Base-by-base conservation (phyloP, 768 basidiomycete genomes). In the Candolleomyces eurysporus region DNA sequence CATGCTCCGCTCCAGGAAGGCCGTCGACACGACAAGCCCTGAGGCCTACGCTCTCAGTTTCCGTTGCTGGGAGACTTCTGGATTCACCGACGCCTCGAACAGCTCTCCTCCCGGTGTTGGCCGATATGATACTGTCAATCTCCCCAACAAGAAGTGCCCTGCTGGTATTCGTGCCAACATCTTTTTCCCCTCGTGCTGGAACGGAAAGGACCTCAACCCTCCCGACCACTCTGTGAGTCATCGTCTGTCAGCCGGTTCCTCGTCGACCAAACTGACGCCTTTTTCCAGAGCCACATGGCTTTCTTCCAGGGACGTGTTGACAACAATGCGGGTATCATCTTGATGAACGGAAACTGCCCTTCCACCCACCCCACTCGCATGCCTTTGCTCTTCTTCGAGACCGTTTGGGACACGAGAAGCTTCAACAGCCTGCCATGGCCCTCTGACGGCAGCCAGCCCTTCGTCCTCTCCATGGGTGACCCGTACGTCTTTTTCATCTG, bases 311-410 rank as follows among this genome's bases (percentile, higher is more conserved):
- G 61, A 21, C 30, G 39, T 19, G 61, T 61, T 26, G 48, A 61
- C 31, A 11, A 55, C 40, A 46, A 46, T 48, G 32, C 55, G 39
- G 61, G 61, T 57, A 61, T 61, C 31, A 61, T 61, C 86, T 94
- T 16, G 94, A 97, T 76, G 86, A 83, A n/a, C 86, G 89, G 45
- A 98, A 96, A 96, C 76, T 98, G 17, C 89, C 95, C 0, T 88
- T 98, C 48, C 95, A 98, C 74, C 93, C 95, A 61, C 48, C 61
- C 61, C 54, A 54, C 57, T 36, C 61, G 61, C 32, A 49, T 61
- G 46, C 61, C 61, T 31, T 31, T 61, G 46, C 61, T 61, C 48
- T 61, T 61, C 61, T 61, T 57, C 48, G 61, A 61, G 56, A 61
- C 61, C 26, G 54, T 48, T 30, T 61, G 61, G 61, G 61, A 57